A percentile compares a stretch with the other conserved stretches of the same genome.
Conservation (phyloP, 1,284 basidiomycete species). For the Psilocybe mexicana region DNA sequence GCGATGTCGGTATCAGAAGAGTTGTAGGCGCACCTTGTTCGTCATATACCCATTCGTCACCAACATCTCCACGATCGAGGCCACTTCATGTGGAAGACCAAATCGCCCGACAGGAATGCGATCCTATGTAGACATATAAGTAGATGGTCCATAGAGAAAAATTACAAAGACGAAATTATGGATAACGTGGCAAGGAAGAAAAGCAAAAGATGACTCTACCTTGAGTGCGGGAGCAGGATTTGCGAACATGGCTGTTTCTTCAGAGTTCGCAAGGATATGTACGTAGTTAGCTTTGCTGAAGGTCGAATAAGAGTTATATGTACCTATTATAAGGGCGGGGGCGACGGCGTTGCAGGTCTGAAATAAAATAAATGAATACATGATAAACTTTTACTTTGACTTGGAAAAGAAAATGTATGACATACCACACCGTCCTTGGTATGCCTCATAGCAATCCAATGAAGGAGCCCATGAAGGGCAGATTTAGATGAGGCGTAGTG, state of each 20-base stretch:
- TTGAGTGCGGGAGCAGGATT: slow-evolving; percentile 38
- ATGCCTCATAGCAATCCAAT: slow-evolving; percentile 55
- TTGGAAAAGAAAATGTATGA: no score
- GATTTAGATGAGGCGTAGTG: slow-evolving; percentile 60
- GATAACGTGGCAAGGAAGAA: neutral
- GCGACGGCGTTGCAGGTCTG: slow-evolving; percentile 57
- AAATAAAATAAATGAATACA: no score
- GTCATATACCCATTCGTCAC: slow-evolving; percentile 54
- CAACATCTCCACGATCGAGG: slow-evolving; percentile 49
- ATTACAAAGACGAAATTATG: no score
- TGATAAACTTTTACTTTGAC: no score
- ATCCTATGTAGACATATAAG: slow-evolving; percentile 33
- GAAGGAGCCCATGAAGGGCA: slow-evolving; percentile 53
- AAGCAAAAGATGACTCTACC: slow-evolving; percentile 15
- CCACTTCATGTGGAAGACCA: slow-evolving; percentile 51
- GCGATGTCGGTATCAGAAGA: neutral
- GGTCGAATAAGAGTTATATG: neutral
- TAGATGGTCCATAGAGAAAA: no score
- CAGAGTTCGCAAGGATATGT: neutral
- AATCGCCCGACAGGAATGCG: slow-evolving; percentile 52
- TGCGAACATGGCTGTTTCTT: slow-evolving; percentile 50
- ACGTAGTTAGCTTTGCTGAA: neutral
- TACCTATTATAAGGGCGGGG: slow-evolving; percentile 51
- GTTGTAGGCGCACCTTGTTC: slow-evolving; percentile 44
- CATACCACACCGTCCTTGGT: slow-evolving; percentile 54